These are phyloP conservation scores for Austroboletus rostrupii DNA, from an alignment of 1,284 basidiomycete species.

Conservation along the genomic window DNA sequence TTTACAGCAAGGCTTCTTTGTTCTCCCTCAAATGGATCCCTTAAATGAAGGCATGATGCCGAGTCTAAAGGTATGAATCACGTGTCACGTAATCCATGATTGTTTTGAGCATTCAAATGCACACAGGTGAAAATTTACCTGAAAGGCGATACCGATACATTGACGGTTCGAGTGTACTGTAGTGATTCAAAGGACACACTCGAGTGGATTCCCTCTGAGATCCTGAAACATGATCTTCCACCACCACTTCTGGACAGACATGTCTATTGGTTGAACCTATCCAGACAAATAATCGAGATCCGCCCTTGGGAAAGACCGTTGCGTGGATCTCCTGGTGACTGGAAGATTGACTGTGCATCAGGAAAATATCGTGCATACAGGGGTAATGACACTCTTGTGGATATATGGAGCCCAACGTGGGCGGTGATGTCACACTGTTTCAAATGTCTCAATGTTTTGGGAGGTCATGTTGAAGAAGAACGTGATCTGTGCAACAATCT, in stretches of 20 bases:
- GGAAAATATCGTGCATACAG: conserved; percentile 5
- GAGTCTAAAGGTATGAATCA: background rate
- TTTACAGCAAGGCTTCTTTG: background rate
- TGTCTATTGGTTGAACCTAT: conserved; percentile 35
- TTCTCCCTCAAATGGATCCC: background rate
- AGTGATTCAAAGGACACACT: conserved; percentile 5
- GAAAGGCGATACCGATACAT: no score
- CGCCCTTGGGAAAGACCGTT: conserved; percentile 27
- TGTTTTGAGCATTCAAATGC: no score
- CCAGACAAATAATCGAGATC: conserved; percentile 30
- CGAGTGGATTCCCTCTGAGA: conserved; percentile 12
- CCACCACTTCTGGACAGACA: conserved; percentile 27
- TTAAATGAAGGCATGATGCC: conserved; percentile 3
- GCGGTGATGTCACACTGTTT: conserved; percentile 26
- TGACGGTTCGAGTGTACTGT: background rate
- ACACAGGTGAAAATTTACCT: conserved; percentile 30
- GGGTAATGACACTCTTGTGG: conserved; percentile 19
- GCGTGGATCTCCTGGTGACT: conserved; percentile 9
- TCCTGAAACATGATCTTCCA: conserved; percentile 31
- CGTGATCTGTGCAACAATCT: conserved; percentile 20
- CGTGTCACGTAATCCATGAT: no score
- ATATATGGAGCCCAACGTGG: conserved; percentile 29
- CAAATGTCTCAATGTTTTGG: background rate
- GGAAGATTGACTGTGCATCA: background rate
- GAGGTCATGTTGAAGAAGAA: no score